Base-by-base conservation (phyloP, 2,329 filamentous ascomycete genomes). In the Fusarium sp. region DNA sequence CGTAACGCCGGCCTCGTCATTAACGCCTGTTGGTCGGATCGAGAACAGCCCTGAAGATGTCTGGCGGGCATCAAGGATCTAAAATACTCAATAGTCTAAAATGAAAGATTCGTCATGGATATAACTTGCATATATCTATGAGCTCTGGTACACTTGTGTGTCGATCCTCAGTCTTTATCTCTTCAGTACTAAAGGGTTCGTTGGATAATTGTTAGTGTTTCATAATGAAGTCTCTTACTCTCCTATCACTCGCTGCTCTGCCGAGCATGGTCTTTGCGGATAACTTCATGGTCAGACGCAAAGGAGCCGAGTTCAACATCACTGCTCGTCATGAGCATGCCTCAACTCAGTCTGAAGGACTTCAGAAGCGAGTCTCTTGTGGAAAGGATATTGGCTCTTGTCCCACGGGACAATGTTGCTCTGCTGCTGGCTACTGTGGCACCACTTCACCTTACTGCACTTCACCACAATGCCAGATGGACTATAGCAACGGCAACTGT, bases 391-490 rank as follows among this genome's bases (percentile, higher is more conserved):
- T 72, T 38, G 81, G 80, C 41, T 75, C 73, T 5, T 83, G 81
- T 53, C 68, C 65, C 3, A 41, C 62, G 8, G 76, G 77, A 10
- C 55, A 74, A 46, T 83, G 81, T 31, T 83, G 81, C 64, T 82
- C 81, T 20, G 77, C 73, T 22, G 66, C 68, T 17, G 80, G 80
- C 9, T 76, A 75, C 60, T 83, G 81, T 68, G 81, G 81, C n/a
- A 80, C 74, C 7, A 70, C 72, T 5, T 62, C 60, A 25, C 72
- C 76, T 8, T 81, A 76, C 58, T 83, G 80, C 44, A 76, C 69
- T 15, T 81, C 80, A 17, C 80, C 80, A 3, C 75, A 78, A 55
- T 83, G 81, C 31, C 81, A 82, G 60, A 71, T 82, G 46, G 70
- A 76, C 7, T 82, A 79, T 58, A 79, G 80, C 62, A 78, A 81